Conservation (phyloP, 78 protist species). For the Tieghemostelium lacteum region DNA sequence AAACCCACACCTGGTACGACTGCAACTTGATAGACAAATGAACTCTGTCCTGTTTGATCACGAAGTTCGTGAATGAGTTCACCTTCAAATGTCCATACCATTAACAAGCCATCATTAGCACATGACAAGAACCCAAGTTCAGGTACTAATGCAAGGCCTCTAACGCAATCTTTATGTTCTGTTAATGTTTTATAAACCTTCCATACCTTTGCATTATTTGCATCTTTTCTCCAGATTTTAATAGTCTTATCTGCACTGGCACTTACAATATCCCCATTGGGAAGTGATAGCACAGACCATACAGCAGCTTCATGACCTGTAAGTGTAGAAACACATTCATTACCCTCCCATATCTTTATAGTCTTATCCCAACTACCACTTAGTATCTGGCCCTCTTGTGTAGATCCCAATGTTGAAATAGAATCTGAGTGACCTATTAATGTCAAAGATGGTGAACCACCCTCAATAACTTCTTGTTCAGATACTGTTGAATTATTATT, state of each 20-base stretch:
- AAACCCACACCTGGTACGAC: constrained; percentile 64
- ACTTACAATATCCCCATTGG: constrained; percentile 68
- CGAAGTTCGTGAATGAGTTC: constrained; percentile 14
- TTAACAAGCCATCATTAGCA: constrained; percentile 56
- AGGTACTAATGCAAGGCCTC: constrained; percentile 83
- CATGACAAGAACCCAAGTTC: constrained; percentile 81
- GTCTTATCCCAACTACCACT: constrained; percentile 84
- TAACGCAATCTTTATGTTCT: constrained; percentile 88
- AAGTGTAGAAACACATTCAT: constrained; percentile 57
- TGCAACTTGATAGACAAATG: constrained; percentile 75
- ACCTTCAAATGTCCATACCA: constrained; percentile 82
- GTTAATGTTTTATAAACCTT: constrained; percentile 9
- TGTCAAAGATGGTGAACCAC: constrained; percentile 31
- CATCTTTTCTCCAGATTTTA: constrained; percentile 71
- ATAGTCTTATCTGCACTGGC: constrained; percentile 89
- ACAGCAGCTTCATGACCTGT: constrained; percentile 84
- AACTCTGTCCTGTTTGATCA: constrained; percentile 1
- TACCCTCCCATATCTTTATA: constrained; percentile 73
- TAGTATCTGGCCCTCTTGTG: constrained; percentile 49
- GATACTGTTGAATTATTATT: too few relatives aligned
- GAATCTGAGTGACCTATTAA: constrained; percentile 69
- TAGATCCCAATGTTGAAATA: constrained; percentile 44
- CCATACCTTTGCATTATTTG: background rate
- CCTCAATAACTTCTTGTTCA: background rate
- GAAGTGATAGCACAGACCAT: constrained; percentile 84